A percentile compares a stretch with the other conserved stretches of the same genome.
These are phyloP conservation scores for Colletotrichum endophyticum DNA, from an alignment of 2,329 filamentous ascomycete genomes.

Conservation along the genomic window DNA sequence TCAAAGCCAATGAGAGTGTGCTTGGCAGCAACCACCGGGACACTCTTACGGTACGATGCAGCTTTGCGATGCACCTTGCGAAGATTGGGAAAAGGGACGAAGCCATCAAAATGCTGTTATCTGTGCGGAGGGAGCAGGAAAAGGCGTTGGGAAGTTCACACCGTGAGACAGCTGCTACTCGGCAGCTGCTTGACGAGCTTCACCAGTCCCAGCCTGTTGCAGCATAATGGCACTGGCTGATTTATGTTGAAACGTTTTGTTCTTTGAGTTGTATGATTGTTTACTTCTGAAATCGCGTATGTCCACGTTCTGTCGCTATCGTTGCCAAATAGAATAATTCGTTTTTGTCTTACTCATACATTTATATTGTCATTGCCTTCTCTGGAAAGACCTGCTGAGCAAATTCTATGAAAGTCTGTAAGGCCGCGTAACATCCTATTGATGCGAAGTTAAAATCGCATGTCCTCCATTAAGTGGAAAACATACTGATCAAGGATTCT, in stretches of 20 bases:
- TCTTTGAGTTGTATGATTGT: neutral
- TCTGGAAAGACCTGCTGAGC: too few species aligned
- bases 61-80: neutral
- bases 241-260: neutral
- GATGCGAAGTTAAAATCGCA: too few species aligned
- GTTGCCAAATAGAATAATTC: too few species aligned
- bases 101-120: neutral
- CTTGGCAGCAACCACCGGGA: neutral
- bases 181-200: neutral
- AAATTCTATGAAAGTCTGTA: too few species aligned
- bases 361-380: rapidly evolving
- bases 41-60: neutral
- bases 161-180: neutral
- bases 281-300: neutral
- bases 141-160: neutral
- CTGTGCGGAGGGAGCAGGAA: neutral
- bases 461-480: too few species aligned
- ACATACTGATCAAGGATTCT: rapidly evolving
- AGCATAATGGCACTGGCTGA: neutral
- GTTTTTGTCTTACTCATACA: too few species aligned
- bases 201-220: neutral
- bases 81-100: rapidly evolving
- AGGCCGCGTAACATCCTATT: too few species aligned
- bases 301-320: neutral
- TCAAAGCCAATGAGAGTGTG: neutral